Evolutionary conservation across 441 rosid genomes (phyloP).

Genomic region (Adansonia madagascariensis): DNA sequence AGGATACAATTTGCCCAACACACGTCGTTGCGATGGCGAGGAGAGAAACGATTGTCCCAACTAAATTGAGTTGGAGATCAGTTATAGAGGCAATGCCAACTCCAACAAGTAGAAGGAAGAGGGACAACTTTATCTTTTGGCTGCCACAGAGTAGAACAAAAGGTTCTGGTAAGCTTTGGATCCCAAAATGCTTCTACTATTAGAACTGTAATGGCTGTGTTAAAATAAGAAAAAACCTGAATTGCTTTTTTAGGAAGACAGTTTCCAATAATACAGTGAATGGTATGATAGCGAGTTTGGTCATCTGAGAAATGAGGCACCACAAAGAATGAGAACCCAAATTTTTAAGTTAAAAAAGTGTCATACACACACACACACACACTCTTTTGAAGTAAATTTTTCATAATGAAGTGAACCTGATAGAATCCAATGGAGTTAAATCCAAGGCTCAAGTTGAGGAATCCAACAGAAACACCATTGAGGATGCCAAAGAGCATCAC

Average conservation of each 20-base stretch:
- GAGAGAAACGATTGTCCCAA: constrained; percentile 77
- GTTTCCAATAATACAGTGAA: constrained; percentile 93
- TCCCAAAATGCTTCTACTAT: neutral
- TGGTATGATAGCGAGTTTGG: constrained; percentile 96
- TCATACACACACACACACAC: neutral
- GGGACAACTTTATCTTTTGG: constrained; percentile 73
- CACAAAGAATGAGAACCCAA: constrained; percentile 3
- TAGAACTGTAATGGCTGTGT: neutral
- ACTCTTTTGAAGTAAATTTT: no score
- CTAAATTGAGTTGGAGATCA: constrained; percentile 89
- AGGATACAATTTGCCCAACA: constrained; percentile 95
- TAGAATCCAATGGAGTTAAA: constrained; percentile 96
- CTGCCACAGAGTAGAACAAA: constrained; percentile 45
- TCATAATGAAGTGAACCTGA: constrained; percentile 50
- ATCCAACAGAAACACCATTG: constrained; percentile 91
- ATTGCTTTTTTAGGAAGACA: constrained; percentile 81
- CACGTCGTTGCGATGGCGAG: constrained; percentile 91
- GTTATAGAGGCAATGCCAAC: constrained; percentile 94
- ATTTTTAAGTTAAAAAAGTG: neutral
- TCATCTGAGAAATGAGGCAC: constrained; percentile 60
- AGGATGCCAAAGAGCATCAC: constrained; percentile 91
- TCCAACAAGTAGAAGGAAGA: constrained; percentile 70
- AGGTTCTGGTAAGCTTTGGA: neutral
- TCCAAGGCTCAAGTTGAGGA: constrained; percentile 90
- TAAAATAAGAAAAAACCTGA: constrained; percentile 58